Conservation (phyloP, 495 filamentous ascomycete genomes). For the Tuber calosporum region DNA sequence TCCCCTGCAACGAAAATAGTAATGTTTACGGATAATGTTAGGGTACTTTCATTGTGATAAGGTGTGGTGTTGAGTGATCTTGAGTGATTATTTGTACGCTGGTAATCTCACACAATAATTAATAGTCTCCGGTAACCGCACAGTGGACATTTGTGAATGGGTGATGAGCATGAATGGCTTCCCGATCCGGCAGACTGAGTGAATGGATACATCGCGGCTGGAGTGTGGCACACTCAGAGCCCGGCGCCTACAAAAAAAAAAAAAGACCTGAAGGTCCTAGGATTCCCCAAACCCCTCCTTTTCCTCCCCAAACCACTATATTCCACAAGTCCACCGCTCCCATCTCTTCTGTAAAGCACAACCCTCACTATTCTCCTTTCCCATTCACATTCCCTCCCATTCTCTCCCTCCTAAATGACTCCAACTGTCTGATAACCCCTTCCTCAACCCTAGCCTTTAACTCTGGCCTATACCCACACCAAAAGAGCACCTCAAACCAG, state of each 20-base stretch:
- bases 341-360: background rate
- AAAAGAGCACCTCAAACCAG: conserved; percentile 91
- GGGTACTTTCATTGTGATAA: background rate
- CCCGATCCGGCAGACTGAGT: background rate
- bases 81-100: background rate
- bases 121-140: background rate
- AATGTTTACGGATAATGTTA: background rate
- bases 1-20: background rate
- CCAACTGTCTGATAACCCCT: conserved; percentile 62
- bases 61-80: background rate
- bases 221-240: background rate
- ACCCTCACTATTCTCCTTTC: background rate
- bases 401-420: conserved; percentile 50
- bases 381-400: conserved; percentile 39
- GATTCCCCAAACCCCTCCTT: background rate
- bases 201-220: background rate
- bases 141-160: background rate
- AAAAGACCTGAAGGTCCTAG: background rate
- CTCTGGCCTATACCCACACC: conserved; percentile 80
- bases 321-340: background rate
- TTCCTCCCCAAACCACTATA: background rate
- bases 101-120: background rate
- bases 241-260: background rate
- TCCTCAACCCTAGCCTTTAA: conserved; percentile 71
- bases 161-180: background rate